phyloP scores from a whole-genome alignment of 2,329 filamentous ascomycete genomes.

The Fusarium nelsonii region DNA sequence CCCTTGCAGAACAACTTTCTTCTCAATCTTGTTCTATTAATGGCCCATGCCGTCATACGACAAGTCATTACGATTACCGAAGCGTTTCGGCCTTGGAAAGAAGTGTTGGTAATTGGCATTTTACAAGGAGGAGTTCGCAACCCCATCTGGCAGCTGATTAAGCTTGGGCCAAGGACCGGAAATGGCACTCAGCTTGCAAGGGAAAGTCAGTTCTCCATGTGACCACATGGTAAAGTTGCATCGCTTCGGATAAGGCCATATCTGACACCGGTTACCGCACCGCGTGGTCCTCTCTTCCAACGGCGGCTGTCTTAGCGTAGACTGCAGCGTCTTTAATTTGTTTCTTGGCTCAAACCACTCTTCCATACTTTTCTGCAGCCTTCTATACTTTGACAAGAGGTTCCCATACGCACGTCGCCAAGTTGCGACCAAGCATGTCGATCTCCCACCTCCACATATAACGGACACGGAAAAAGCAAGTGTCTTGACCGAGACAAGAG shows the following conservation, averaged over 20 bases:
- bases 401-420: neutral
- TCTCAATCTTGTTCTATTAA: neutral
- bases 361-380: neutral
- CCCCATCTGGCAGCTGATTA: neutral
- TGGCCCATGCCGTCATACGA: neutral
- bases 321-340: neutral
- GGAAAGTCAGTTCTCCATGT: neutral
- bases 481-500: slow-evolving; percentile 1
- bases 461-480: neutral
- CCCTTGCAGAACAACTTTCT: neutral
- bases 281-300: neutral
- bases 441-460: neutral
- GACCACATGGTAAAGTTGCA: neutral
- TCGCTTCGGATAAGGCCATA: neutral
- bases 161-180: neutral
- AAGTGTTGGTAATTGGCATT: neutral
- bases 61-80: neutral
- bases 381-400: neutral
- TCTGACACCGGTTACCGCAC: neutral
- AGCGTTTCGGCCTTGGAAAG: neutral
- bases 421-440: neutral
- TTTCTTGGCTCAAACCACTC: neutral
- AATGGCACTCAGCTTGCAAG: neutral
- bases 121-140: neutral
- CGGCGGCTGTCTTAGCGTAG: neutral